These are phyloP conservation scores for Golovinomyces cichoracearum DNA, from an alignment of 2,329 filamentous ascomycete genomes.

Conservation along the genomic window DNA sequence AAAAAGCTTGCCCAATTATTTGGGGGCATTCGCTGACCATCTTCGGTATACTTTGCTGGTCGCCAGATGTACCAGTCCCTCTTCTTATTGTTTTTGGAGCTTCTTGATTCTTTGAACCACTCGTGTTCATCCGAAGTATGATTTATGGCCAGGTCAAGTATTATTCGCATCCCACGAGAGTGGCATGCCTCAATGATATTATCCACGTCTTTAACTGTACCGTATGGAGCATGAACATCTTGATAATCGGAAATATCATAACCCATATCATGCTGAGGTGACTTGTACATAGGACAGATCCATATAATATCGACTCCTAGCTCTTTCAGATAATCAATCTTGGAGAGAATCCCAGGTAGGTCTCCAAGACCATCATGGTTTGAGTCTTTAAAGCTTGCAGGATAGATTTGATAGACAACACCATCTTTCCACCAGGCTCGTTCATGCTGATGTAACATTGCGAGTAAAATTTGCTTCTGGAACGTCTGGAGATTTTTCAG, in stretches of 20 bases:
- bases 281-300: slow-evolving; percentile 39
- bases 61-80: slow-evolving; percentile 41
- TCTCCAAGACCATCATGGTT: slow-evolving; percentile 34
- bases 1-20: slow-evolving; percentile 48
- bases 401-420: slow-evolving; percentile 30
- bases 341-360: slow-evolving; percentile 31
- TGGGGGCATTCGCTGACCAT: slow-evolving; percentile 39
- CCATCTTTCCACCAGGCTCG: slow-evolving; percentile 28
- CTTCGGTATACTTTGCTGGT: slow-evolving; percentile 23
- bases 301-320: slow-evolving; percentile 38
- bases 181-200: slow-evolving; percentile 32
- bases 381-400: slow-evolving; percentile 28
- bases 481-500: too few relatives aligned
- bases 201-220: slow-evolving; percentile 38
- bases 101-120: slow-evolving; percentile 31
- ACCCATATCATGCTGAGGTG: slow-evolving; percentile 39
- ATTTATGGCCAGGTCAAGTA: slow-evolving; percentile 53
- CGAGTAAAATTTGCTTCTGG: background rate
- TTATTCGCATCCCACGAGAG: slow-evolving; percentile 37
- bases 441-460: background rate
- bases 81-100: slow-evolving; percentile 23
- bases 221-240: slow-evolving; percentile 35
- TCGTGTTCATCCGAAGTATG: slow-evolving; percentile 45
- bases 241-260: slow-evolving; percentile 45
- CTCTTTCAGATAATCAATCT: slow-evolving; percentile 31